Evolutionary conservation across 2,329 filamentous ascomycete genomes (phyloP), one percentile per base, ranked within the genome.

Genomic region (Coleophoma cylindrospora): DNA sequence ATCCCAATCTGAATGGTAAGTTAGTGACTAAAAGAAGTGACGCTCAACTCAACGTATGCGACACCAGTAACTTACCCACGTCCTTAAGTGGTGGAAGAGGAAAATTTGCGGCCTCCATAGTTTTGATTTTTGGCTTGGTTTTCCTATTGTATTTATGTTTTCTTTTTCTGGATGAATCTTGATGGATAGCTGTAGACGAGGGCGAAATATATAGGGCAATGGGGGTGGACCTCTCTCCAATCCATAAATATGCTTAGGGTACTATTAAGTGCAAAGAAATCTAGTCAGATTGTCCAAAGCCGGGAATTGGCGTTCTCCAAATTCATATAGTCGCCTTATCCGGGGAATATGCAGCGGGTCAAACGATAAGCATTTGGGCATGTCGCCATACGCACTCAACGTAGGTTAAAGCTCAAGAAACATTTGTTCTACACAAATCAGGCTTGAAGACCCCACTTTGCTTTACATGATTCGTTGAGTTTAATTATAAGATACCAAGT

Each of bases 1-100:
- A n/a, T 44, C 41, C 41, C 41, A 44, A 44, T 44, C 41, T 44
- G 41, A 44, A 17, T 32, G 19, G 41, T 32, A 44, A 9, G 22
- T 44, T n/a, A 44, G n/a, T 21, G 15, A 46, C 15, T 34, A n/a
- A 8, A 36, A 33, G 17, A 46, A 46, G 27, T 34, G 3, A 8
- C 9, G 15, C 19, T 21, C 3, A 27, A 22, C 19, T 21, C 3
- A 27, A 22, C 14, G 21, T 32, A 13, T 32, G 21, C 32, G 19
- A 33, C 19, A 27, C 14, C 32, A 27, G 7, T 44, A 44, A 33
- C 41, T 44, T 21, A 44, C 41, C 41, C 32, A 44, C 41, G 13
- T 44, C 41, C 22, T 33, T 19, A 32, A 22, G 41, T 44, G 41
- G 19, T 14, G 41, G 41, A 33, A 44, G 41, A 44, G 41, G 41